phyloP scores from a whole-genome alignment of 441 rosid genomes.

The Rhodomyrtus psidioides region DNA sequence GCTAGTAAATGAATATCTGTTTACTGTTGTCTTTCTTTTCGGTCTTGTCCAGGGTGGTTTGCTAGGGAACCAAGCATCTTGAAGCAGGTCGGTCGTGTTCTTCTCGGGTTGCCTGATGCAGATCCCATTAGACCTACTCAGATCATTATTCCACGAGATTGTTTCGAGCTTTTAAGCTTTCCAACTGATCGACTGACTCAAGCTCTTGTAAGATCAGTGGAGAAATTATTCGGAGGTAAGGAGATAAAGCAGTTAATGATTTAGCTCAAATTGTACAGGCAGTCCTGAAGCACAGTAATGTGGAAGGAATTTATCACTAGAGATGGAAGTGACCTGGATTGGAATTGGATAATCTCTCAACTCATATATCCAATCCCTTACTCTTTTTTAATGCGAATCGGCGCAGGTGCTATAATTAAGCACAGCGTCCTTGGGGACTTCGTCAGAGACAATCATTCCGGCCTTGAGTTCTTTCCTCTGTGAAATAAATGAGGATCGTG shows the following conservation, averaged over 20 bases:
- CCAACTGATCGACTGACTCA: constrained; percentile 36
- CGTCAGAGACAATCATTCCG: constrained; percentile 49
- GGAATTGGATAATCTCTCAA: not conserved
- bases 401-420: constrained; percentile 46
- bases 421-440: constrained; percentile 51
- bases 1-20: not conserved
- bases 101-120: constrained; percentile 39
- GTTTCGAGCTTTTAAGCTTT: constrained; percentile 62
- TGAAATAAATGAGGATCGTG: constrained; percentile 24
- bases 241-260: not conserved
- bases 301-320: not conserved
- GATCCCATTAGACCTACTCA: constrained; percentile 29
- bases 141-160: constrained; percentile 63
- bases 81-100: constrained; percentile 54
- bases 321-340: not conserved
- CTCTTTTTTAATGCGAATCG: not conserved
- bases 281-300: not conserved
- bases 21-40: not conserved
- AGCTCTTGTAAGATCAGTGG: constrained; percentile 48
- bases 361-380: not conserved
- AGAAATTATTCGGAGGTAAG: constrained; percentile 60
- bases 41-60: constrained; percentile 60
- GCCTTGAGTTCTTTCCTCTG: constrained; percentile 56
- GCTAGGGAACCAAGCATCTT: constrained; percentile 45
- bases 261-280: not conserved